phyloP scores from a whole-genome alignment of 1,139 yeast genomes.

The Candida dubliniensis region DNA sequence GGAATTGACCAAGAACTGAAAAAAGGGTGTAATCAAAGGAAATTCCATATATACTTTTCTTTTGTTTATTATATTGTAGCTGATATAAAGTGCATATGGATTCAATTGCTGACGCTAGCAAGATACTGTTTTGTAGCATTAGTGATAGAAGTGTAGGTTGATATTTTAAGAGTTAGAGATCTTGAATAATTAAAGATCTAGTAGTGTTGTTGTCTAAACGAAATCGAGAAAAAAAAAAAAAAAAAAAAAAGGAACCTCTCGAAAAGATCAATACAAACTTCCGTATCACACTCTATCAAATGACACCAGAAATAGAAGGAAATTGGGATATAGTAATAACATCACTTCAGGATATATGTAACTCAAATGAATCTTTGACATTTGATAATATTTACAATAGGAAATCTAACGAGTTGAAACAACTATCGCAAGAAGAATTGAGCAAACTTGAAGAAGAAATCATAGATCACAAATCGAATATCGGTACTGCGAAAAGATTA shows the following conservation, averaged over 20 bases:
- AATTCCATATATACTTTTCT: slow-evolving; percentile 26
- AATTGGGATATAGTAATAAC: slow-evolving; percentile 70
- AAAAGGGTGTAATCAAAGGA: slow-evolving; percentile 28
- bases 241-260: neutral
- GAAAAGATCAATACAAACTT: neutral
- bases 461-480: slow-evolving; percentile 54
- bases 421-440: slow-evolving; percentile 31
- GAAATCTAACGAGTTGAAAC: slow-evolving; percentile 16
- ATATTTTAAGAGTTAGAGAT: too few relatives aligned
- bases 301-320: slow-evolving; percentile 43
- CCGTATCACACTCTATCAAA: slow-evolving; percentile 1
- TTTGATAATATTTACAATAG: slow-evolving; percentile 48
- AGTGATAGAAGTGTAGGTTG: neutral
- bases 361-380: slow-evolving; percentile 53
- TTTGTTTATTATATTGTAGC: slow-evolving; percentile 19
- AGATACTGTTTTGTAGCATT: slow-evolving; percentile 2
- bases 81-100: slow-evolving; percentile 14
- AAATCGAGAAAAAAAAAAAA: slow-evolving; percentile 1
- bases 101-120: neutral
- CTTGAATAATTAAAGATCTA: too few relatives aligned
- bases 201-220: neutral
- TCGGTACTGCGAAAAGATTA: slow-evolving; percentile 55
- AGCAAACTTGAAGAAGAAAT: slow-evolving; percentile 40
- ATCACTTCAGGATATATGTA: slow-evolving; percentile 66
- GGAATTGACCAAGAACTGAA: slow-evolving; percentile 14